These are phyloP conservation scores for Yamadazyma songkhlaensis DNA, from an alignment of 1,139 yeast genomes.

Conservation along the genomic window DNA sequence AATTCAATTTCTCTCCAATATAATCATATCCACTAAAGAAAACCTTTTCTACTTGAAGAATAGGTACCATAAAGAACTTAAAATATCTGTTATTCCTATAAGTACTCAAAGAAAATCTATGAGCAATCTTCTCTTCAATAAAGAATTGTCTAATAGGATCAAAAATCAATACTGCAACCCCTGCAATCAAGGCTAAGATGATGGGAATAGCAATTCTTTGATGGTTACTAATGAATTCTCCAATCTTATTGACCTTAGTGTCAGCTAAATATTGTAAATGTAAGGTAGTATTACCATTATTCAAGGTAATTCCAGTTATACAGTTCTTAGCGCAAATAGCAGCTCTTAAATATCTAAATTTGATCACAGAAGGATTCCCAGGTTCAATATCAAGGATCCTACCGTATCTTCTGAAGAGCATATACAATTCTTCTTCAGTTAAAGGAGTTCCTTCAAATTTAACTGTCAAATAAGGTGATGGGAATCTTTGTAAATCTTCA, in stretches of 20 bases:
- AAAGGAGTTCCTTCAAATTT: constrained; percentile 71
- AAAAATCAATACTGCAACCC: constrained; percentile 78
- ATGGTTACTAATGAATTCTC: constrained; percentile 65
- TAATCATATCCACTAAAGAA: constrained; percentile 28
- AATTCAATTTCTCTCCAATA: constrained; percentile 21
- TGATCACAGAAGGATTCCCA: constrained; percentile 35
- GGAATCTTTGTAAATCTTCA: constrained; percentile 81
- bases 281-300: constrained; percentile 51
- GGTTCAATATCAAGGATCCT: constrained; percentile 72
- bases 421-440: constrained; percentile 81
- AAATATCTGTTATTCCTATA: constrained; percentile 31
- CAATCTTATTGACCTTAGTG: constrained; percentile 48
- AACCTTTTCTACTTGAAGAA: constrained; percentile 21
- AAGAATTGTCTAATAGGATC: constrained; percentile 90
- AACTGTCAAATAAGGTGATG: constrained; percentile 61
- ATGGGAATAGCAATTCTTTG: constrained; percentile 75
- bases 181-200: constrained; percentile 50
- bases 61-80: constrained; percentile 27
- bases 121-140: constrained; percentile 70
- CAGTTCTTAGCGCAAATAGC: constrained; percentile 91
- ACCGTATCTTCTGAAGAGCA: constrained; percentile 85
- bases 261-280: constrained; percentile 72
- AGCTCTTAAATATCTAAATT: constrained; percentile 55
- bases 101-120: constrained; percentile 33
- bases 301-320: constrained; percentile 69